phyloP scores from a whole-genome alignment of 257 asterid genomes.

The Penstemon eatonii region DNA sequence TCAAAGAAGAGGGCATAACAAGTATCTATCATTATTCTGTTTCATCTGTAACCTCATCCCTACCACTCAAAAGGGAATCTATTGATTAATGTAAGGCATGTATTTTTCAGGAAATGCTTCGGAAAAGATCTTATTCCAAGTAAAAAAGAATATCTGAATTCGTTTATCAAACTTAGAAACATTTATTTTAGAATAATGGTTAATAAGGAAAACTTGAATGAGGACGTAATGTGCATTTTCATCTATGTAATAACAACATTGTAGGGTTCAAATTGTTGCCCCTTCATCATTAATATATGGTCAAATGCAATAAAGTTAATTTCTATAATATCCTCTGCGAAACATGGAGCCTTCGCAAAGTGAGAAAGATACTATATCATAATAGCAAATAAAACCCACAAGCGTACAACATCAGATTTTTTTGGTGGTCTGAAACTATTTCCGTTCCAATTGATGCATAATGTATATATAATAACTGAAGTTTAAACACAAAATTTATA shows the following conservation, averaged over 20 bases:
- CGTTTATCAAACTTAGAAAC: background rate
- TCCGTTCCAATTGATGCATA: background rate
- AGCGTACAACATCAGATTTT: background rate
- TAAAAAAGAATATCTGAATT: background rate
- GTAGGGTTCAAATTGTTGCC: background rate
- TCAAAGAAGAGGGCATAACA: background rate
- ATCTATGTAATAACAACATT: background rate
- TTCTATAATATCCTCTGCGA: background rate
- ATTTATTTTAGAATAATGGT: background rate
- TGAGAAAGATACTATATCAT: background rate
- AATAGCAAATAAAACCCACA: background rate
- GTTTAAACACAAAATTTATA: background rate
- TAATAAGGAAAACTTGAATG: background rate
- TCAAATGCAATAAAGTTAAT: background rate
- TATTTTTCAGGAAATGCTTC: slow-evolving; percentile 5
- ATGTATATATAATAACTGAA: background rate
- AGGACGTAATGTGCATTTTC: background rate
- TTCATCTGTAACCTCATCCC: background rate
- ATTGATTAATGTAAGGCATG: background rate
- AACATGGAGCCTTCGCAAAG: background rate
- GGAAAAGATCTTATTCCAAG: background rate
- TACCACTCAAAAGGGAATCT: background rate
- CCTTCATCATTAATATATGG: background rate
- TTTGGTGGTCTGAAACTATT: background rate
- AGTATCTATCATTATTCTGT: background rate